Base-by-base conservation (phyloP, 768 basidiomycete species). In the Gloeostereum incarnatum region DNA sequence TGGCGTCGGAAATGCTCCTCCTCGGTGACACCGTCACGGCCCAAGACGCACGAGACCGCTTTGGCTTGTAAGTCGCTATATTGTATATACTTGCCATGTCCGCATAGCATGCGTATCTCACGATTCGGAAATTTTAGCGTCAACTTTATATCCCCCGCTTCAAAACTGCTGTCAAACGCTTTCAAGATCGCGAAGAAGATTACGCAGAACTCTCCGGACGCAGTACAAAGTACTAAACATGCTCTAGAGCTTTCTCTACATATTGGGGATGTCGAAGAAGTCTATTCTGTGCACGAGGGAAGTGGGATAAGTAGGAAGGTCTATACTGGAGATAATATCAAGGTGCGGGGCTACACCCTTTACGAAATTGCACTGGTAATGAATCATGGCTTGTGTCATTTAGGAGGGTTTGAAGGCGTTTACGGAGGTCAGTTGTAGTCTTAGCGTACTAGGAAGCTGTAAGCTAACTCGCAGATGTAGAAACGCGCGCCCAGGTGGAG, bases 331-430 rank as follows among this genome's bases (percentile, higher is more conserved):
- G 58, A 60, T 23, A 89, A 90, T 50, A 78, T 90, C 54, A 78
- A 80, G 66, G 83, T 75, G 17, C 9, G 29, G 25, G 14, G 34
- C 40, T 22, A 20, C 16, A 14, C 29, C 21, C 24, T 31, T 31
- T n/a, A 24, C n/a, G 18, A n/a, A 13, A 9, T 21, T 27, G 3
- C 7, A 16, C 34, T 10, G 19, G 38, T 35, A 17, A 22, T 30
- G 4, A 30, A 14, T 29, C 26, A 35, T 24, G 4, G 22, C 26
- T 26, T 27, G 8, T 27, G 26, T 35, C 41, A 36, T 50, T 43
- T 44, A 81, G 80, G 82, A 85, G 61, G 84, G 85, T 2, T 55
- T 87, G 25, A 60, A 62, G 45, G 84, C 84, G 3, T 87, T 86
- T 51, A 48, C 60, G 9, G 75, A 79, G 69, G 81, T 81, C 26